phyloP scores from a whole-genome alignment of 345 rosid genomes.

The Eucalyptus curtisii region DNA sequence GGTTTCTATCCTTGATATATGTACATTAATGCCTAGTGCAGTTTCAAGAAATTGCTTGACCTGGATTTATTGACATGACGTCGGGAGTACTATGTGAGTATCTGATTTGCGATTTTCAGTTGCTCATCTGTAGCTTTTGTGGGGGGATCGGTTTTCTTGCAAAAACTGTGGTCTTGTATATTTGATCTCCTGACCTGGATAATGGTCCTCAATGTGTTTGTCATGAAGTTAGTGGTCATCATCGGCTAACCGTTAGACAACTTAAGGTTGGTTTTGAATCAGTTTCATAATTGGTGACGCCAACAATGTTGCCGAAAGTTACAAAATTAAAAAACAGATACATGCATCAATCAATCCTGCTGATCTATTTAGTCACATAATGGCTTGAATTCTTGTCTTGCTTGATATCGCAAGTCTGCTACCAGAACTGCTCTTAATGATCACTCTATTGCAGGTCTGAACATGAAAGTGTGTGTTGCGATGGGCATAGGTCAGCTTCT shows the following conservation, averaged over 20 bases:
- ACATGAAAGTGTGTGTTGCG: slow-evolving; percentile 54
- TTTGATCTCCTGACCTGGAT: not conserved
- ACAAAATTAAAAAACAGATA: not conserved
- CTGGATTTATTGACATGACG: not conserved
- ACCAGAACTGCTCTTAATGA: not conserved
- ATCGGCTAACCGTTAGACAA: not conserved
- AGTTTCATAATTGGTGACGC: not conserved
- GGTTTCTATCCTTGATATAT: not conserved
- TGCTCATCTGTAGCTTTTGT: not conserved
- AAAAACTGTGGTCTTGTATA: not conserved
- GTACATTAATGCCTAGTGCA: not conserved
- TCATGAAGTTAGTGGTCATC: not conserved
- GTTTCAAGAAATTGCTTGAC: not conserved
- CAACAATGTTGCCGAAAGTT: not conserved
- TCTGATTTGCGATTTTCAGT: not conserved
- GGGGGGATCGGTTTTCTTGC: not conserved
- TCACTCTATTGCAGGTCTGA: slow-evolving; percentile 38
- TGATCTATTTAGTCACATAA: not conserved
- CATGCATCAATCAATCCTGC: not conserved
- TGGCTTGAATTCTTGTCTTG: not conserved
- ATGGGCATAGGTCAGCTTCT: slow-evolving; percentile 62
- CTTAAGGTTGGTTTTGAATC: not conserved
- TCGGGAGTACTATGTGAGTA: not conserved
- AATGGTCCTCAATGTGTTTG: not conserved
- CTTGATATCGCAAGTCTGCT: not conserved